Evolutionary conservation across 2,329 filamentous ascomycete genomes (phyloP).

Genomic region (Truncatella angustata): DNA sequence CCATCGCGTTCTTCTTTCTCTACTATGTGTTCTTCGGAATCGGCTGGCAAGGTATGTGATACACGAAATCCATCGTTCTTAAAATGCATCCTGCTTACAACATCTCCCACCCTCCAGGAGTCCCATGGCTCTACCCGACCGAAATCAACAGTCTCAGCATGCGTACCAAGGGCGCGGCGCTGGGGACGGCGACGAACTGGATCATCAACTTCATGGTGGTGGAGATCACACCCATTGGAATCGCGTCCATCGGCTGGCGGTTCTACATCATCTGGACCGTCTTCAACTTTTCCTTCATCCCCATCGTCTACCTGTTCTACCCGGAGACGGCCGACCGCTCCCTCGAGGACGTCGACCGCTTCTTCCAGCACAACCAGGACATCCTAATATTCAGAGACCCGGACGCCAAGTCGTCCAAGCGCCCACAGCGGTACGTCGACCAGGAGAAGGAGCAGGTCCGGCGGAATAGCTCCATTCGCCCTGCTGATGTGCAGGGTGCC

Average conservation of each 20-base stretch:
- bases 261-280: conserved; percentile 51
- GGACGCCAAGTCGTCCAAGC: conserved; percentile 21
- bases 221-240: conserved; percentile 30
- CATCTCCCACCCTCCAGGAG: conserved; percentile 23
- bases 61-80: not conserved
- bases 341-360: conserved; percentile 23
- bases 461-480: conserved; percentile 13
- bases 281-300: conserved; percentile 39
- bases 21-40: conserved; percentile 54
- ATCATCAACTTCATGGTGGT: conserved; percentile 32
- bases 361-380: conserved; percentile 24
- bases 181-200: conserved; percentile 34
- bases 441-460: conserved; percentile 24
- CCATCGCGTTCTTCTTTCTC: conserved; percentile 50
- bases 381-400: conserved; percentile 20
- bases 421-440: conserved; percentile 18
- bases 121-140: conserved; percentile 44
- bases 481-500: conserved; percentile 10
- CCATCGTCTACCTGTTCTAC: conserved; percentile 23
- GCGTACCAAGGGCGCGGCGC: conserved; percentile 30
- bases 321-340: conserved; percentile 15
- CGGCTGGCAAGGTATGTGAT: conserved; percentile 36
- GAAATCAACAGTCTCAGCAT: conserved; percentile 44
- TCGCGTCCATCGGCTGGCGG: conserved; percentile 43
- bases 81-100: no score